phyloP scores from a whole-genome alignment of 768 basidiomycete genomes.

The Psilocybe subaeruginosa region DNA sequence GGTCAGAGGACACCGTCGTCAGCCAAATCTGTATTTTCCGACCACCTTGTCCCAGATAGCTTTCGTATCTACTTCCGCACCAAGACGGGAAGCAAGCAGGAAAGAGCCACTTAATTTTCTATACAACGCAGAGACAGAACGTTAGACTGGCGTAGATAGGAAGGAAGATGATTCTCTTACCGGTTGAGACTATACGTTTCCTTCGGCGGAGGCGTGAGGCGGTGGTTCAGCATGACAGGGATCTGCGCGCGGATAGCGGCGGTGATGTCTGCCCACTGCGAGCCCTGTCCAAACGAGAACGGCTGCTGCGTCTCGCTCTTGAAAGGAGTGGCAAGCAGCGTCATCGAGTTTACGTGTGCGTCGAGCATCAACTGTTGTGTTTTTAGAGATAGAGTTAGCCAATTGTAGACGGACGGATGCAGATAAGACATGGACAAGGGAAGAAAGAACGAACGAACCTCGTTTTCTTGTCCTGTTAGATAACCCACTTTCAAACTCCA shows the following conservation, averaged over 20 bases:
- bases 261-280: conserved; percentile 73
- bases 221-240: conserved; percentile 86
- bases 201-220: conserved; percentile 89
- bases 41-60: conserved; percentile 76
- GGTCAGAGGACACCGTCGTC: neutral
- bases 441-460: conserved; percentile 45
- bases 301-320: conserved; percentile 61
- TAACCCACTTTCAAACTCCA: conserved; percentile 88
- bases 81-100: conserved; percentile 74
- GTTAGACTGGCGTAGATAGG: neutral
- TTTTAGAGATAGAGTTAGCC: too few species aligned
- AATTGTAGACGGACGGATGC: neutral
- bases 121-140: neutral
- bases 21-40: conserved; percentile 38
- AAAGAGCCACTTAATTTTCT: conserved; percentile 87
- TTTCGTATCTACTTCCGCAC: conserved; percentile 73
- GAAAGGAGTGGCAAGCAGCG: conserved; percentile 88
- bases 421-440: neutral
- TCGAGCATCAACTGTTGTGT: conserved; percentile 72
- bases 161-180: conserved; percentile 35
- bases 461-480: conserved; percentile 84
- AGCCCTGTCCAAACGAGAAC: conserved; percentile 76
- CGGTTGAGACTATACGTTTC: conserved; percentile 96
- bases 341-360: conserved; percentile 84
- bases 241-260: conserved; percentile 78